Percentiles rank a stretch among this genome's conserved stretches.
Evolutionary conservation across 805 yeast genomes (phyloP).

Genomic region (Candida montana): DNA sequence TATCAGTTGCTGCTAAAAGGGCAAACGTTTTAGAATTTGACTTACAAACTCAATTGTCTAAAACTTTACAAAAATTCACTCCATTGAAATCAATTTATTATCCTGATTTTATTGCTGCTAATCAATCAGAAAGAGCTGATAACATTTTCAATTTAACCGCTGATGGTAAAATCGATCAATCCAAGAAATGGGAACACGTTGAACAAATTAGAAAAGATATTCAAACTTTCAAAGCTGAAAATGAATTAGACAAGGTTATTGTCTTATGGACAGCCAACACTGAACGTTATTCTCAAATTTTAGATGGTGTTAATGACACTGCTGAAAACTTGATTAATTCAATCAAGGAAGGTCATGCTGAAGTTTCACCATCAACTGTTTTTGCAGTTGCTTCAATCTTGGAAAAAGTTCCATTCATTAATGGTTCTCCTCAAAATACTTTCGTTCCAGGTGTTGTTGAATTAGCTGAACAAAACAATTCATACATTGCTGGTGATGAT

Average conservation of each 20-base stretch:
- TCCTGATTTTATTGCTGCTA: constrained; percentile 95
- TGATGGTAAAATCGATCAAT: constrained; percentile 44
- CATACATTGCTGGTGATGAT: constrained; percentile 94
- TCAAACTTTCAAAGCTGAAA: constrained; percentile 63
- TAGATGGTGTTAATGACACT: constrained; percentile 81
- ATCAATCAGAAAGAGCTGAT: constrained; percentile 89
- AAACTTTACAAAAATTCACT: constrained; percentile 50
- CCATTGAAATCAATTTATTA: constrained; percentile 88
- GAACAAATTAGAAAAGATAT: constrained; percentile 83
- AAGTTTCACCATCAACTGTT: constrained; percentile 87
- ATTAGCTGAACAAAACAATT: constrained; percentile 69
- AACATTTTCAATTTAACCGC: constrained; percentile 62
- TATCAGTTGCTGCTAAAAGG: constrained; percentile 76
- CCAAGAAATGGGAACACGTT: constrained; percentile 84
- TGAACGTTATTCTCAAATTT: constrained; percentile 80
- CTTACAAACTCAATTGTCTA: constrained; percentile 69
- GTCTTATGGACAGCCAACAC: constrained; percentile 97
- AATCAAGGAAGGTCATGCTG: constrained; percentile 73
- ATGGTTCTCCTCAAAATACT: constrained; percentile 97
- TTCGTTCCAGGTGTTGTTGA: constrained; percentile 94
- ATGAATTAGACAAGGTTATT: constrained; percentile 78
- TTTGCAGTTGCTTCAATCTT: constrained; percentile 91
- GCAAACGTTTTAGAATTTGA: constrained; percentile 83
- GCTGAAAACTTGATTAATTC: constrained; percentile 71
- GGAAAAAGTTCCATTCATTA: constrained; percentile 85